A percentile compares a stretch with the other conserved stretches of the same genome.
Evolutionary conservation across 139 green algal genomes (phyloP).

Genomic region (Chlorella sp.): DNA sequence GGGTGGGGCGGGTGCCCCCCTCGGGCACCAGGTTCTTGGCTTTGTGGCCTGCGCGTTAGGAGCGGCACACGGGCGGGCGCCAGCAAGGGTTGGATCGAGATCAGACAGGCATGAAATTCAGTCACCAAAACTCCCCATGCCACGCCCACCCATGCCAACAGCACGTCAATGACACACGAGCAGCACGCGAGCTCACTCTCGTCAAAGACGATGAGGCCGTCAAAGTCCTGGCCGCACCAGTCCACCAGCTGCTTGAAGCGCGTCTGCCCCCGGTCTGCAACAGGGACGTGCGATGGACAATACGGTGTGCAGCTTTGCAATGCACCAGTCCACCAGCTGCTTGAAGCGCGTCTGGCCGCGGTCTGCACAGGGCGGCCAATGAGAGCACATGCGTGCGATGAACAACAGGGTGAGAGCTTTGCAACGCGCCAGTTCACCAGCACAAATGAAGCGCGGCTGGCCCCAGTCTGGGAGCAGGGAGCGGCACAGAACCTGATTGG

Average conservation of each 20-base stretch:
- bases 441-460: no score
- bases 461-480: no score
- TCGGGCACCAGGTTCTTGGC: conserved; percentile 85
- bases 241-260: conserved; percentile 68
- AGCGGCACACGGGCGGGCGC: not conserved
- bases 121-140: not conserved
- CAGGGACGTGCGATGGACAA: no score
- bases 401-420: no score
- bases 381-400: no score
- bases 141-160: not conserved
- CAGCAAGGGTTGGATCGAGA: not conserved
- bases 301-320: no score
- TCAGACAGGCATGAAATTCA: not conserved
- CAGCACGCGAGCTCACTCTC: conserved; percentile 51
- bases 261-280: conserved; percentile 11
- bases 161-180: not conserved
- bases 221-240: conserved; percentile 73
- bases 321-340: conserved; percentile 80
- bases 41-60: conserved; percentile 59
- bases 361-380: no score
- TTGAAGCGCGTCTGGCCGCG: conserved; percentile 35
- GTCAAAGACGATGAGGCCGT: conserved; percentile 82
- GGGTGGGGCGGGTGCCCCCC: conserved; percentile 42
- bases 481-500: no score
- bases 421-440: conserved; percentile 78